Evolutionary conservation across 1,284 basidiomycete species (phyloP).

Genomic region (Vanrija pseudolonga): DNA sequence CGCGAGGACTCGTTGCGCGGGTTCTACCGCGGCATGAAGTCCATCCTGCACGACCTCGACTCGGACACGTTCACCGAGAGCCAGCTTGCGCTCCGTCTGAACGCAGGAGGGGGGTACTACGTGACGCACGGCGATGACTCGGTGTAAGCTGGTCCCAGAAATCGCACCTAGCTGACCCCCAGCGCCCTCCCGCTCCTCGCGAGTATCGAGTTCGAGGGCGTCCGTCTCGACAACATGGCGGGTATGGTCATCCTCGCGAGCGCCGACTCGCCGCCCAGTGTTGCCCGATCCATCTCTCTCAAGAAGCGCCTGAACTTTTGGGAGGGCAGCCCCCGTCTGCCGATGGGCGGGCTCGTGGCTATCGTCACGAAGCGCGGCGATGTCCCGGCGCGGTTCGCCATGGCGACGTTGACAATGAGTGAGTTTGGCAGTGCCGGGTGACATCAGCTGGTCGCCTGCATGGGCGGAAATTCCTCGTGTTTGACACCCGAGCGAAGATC

Average conservation of each 20-base stretch:
- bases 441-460: too few relatives aligned
- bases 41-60: slow-evolving; percentile 52
- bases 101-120: too few relatives aligned
- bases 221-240: slow-evolving; percentile 50
- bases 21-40: slow-evolving; percentile 52
- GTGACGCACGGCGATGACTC: neutral
- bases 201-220: slow-evolving; percentile 50
- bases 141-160: neutral
- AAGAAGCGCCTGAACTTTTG: slow-evolving; percentile 52
- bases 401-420: slow-evolving; percentile 4
- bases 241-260: slow-evolving; percentile 54
- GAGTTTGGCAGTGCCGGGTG: too few relatives aligned
- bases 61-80: neutral
- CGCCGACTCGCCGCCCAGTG: slow-evolving; percentile 53
- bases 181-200: slow-evolving; percentile 60
- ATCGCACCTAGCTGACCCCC: slow-evolving; percentile 7
- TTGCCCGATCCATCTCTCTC: slow-evolving; percentile 9
- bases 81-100: too few relatives aligned
- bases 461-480: too few relatives aligned
- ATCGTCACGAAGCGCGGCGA: slow-evolving; percentile 52
- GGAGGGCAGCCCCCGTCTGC: slow-evolving; percentile 57
- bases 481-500: too few relatives aligned
- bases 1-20: slow-evolving; percentile 59
- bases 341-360: slow-evolving; percentile 59
- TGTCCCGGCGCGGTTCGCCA: slow-evolving; percentile 13